Base-by-base conservation (phyloP, 2,329 filamentous ascomycete genomes). In the Colletotrichum acutatum region DNA sequence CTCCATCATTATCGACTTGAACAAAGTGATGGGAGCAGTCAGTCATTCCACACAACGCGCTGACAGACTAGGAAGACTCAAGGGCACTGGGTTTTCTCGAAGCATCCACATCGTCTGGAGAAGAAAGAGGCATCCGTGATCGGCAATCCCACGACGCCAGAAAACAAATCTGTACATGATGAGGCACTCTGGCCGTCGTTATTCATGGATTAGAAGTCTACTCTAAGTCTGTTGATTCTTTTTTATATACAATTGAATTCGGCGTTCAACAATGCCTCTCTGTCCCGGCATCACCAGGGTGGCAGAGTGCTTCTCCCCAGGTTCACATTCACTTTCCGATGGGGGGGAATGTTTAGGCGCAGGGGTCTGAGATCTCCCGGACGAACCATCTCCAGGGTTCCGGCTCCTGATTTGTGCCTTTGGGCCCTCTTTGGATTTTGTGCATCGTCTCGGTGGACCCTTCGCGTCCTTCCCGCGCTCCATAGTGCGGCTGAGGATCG, bases 141-240 rank as follows among this genome's bases (percentile, higher is more conserved):
- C 12, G 19, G 8, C 7, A 26, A 19, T 24, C 4, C 16, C 22
- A 24, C 12, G 16, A 32, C 8, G 59, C 16, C n/a, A 24, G 32
- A 28, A 11, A 1, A 46, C 12, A 42, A 30, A 60, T n/a, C 37
- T 5, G 8, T n/a, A n/a, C 30, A 14, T 22, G 19, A 2, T 19
- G 7, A 6, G 14, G 24, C n/a, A 37, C 28, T 19, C n/a, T 3
- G 11, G 14, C 8, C 12, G 46, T 52, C 46, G 16, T 63, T 4
- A 53, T 34, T 63, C 60, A 12, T 37, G 16, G 46, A 63, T 63
- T 63, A 63, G 7, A 63, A 37, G 28, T 63, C 14, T 37, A 49
- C 19, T 63, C 46, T 54, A 53, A 37, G 46, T 63, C 52, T 57
- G 30, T 16, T 32, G 32, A 24, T 34, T 24, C 22, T 30, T 49